These are phyloP conservation scores for Aquilaria agallochum DNA, from an alignment of 441 rosid species.

Conservation along the genomic window DNA sequence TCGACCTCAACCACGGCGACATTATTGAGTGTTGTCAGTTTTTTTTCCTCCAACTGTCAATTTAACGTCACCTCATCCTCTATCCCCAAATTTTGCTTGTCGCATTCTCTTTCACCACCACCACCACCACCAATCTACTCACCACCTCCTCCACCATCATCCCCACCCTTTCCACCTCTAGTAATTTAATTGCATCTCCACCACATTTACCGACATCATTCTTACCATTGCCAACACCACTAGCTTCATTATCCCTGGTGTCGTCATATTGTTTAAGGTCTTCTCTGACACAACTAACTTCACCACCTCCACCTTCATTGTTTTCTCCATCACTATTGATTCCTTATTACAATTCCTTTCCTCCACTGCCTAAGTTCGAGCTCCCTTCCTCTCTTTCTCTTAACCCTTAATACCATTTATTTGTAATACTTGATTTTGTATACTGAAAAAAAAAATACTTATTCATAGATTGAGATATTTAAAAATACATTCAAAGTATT, in stretches of 20 bases:
- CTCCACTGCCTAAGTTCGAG: constrained; percentile 13
- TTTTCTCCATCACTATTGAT: constrained; percentile 22
- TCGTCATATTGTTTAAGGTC: constrained; percentile 21
- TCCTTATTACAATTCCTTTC: constrained; percentile 16
- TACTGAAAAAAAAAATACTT: too few relatives aligned
- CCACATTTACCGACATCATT: constrained; percentile 29
- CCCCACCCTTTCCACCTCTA: constrained; percentile 28
- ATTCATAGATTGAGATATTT: too few relatives aligned
- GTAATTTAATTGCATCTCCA: constrained; percentile 16
- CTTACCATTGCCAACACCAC: constrained; percentile 30
- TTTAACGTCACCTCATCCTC: constrained; percentile 53
- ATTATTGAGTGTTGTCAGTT: constrained; percentile 66
- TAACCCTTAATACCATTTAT: constrained; percentile 7
- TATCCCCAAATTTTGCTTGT: constrained; percentile 42
- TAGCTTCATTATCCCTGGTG: constrained; percentile 30
- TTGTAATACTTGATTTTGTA: too few relatives aligned
- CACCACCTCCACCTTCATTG: constrained; percentile 24
- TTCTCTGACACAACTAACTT: constrained; percentile 28
- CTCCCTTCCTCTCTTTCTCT: constrained; percentile 24
- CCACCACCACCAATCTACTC: constrained; percentile 29
- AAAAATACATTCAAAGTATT: too few relatives aligned
- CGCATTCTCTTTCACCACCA: constrained; percentile 20
- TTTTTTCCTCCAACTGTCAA: constrained; percentile 58
- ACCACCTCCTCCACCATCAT: constrained; percentile 20
- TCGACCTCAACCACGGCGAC: constrained; percentile 91